These are phyloP conservation scores for Mycena latifolia DNA, from an alignment of 768 basidiomycete species.

Conservation along the genomic window DNA sequence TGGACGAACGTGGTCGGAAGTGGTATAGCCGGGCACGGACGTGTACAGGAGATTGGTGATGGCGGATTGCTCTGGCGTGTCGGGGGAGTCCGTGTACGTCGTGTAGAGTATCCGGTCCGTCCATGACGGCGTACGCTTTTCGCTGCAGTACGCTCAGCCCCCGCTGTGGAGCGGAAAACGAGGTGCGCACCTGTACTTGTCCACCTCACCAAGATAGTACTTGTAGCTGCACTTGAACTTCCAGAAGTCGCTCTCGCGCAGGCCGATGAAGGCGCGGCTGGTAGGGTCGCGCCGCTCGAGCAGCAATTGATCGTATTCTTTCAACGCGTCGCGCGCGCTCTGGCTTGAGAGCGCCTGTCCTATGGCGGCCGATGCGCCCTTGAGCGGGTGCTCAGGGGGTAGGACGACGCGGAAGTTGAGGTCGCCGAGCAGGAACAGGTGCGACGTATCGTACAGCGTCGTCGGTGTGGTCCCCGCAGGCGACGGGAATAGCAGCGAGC, in stretches of 20 bases:
- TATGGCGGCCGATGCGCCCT: constrained; percentile 44
- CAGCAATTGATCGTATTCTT: constrained; percentile 80
- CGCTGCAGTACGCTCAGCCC: constrained; percentile 49
- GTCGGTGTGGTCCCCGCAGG: constrained; percentile 54
- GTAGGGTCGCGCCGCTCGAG: constrained; percentile 72
- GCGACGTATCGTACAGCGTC: constrained; percentile 87
- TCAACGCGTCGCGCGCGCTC: constrained; percentile 69
- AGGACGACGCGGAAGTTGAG: constrained; percentile 90
- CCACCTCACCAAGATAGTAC: constrained; percentile 83
- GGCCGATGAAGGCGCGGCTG: constrained; percentile 67
- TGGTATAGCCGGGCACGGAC: constrained; percentile 84
- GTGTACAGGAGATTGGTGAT: constrained; percentile 82
- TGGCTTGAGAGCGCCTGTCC: constrained; percentile 58
- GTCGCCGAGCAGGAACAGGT: constrained; percentile 94
- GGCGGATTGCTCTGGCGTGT: constrained; percentile 60
- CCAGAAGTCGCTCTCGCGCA: constrained; percentile 91
- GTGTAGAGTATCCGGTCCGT: constrained; percentile 94
- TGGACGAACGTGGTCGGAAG: constrained; percentile 83
- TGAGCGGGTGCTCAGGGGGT: constrained; percentile 65
- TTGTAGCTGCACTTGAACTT: constrained; percentile 94
- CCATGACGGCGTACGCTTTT: constrained; percentile 87
- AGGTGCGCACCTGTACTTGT: constrained; percentile 77
- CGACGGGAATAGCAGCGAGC: constrained; percentile 79
- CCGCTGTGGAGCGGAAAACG: background rate
- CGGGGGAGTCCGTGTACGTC: constrained; percentile 75